Percentiles rank a stretch among this genome's conserved stretches.
Conservation (phyloP, 73 alveolate species). For the Blepharisma japonicum region DNA sequence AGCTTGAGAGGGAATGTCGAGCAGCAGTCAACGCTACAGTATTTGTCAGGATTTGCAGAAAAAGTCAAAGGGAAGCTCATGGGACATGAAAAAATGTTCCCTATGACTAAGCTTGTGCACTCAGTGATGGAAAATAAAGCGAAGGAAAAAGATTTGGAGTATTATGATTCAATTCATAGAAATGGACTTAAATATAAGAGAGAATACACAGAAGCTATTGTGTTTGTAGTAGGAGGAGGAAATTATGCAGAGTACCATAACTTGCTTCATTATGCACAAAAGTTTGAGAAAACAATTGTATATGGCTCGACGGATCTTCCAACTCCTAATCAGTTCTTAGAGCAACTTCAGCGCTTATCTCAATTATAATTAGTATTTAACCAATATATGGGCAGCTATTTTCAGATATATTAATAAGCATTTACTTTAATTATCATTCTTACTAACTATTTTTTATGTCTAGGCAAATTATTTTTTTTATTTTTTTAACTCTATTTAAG, state of each 20-base stretch:
- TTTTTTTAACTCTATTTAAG: no score
- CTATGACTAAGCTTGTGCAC: not conserved
- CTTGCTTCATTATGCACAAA: not conserved
- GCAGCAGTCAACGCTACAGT: not conserved
- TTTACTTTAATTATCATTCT: no score
- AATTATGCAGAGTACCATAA: slow-evolving; percentile 16
- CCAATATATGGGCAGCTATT: no score
- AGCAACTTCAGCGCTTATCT: not conserved
- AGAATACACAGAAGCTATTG: slow-evolving; percentile 9
- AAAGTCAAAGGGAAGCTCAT: not conserved
- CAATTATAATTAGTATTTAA: no score
- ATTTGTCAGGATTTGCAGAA: not conserved
- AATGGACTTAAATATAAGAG: slow-evolving; percentile 5
- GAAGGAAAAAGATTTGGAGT: not conserved
- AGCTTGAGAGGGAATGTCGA: not conserved
- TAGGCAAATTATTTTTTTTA: no score
- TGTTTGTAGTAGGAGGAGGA: slow-evolving; percentile 25
- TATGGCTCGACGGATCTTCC: slow-evolving; percentile 5
- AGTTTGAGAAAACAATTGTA: not conserved
- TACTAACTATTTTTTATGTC: no score
- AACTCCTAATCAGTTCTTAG: slow-evolving; percentile 14
- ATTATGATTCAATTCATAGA: not conserved
- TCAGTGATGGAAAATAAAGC: slow-evolving; percentile 7
- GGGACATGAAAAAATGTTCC: slow-evolving; percentile 5
- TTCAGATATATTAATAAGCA: no score